A percentile compares a stretch with the other conserved stretches of the same genome.
These are phyloP conservation scores for Fusarium sororula DNA, from an alignment of 2,329 filamentous ascomycete species.

Conservation along the genomic window DNA sequence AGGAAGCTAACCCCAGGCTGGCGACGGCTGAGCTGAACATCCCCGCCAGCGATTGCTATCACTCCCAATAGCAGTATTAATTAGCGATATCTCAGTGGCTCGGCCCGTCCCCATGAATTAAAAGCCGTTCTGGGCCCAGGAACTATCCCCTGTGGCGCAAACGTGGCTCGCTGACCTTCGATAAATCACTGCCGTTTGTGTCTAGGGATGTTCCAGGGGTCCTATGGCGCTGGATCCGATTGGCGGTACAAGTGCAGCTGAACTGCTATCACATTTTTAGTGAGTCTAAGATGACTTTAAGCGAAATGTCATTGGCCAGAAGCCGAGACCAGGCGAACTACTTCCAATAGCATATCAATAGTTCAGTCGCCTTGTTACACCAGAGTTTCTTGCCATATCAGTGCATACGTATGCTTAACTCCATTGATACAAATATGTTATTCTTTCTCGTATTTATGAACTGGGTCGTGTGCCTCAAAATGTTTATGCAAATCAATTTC, in stretches of 20 bases:
- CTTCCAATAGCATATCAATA: not conserved
- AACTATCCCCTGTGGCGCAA: not conserved
- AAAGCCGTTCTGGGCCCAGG: not conserved
- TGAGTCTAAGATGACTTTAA: not conserved
- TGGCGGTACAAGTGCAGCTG: not conserved
- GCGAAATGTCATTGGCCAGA: not conserved
- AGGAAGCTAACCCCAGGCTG: not conserved
- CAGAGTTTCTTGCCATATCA: not conserved
- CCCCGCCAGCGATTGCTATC: not conserved
- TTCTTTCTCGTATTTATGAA: not conserved
- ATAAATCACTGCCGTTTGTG: not conserved
- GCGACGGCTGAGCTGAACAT: not conserved
- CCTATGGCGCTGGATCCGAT: not conserved
- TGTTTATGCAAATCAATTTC: fast-evolving
- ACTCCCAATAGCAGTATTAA: not conserved
- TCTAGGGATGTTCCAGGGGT: not conserved
- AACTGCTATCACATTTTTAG: not conserved
- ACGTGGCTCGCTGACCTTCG: not conserved
- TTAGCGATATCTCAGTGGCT: not conserved
- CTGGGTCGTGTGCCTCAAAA: not conserved
- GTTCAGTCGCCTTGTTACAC: not conserved
- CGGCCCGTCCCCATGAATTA: not conserved
- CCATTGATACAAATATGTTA: not conserved
- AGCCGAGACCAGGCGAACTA: not conserved
- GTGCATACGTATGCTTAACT: not conserved